phyloP scores from a whole-genome alignment of 176 grass and related monocot species.

The Hsuehochloa calcarea region DNA sequence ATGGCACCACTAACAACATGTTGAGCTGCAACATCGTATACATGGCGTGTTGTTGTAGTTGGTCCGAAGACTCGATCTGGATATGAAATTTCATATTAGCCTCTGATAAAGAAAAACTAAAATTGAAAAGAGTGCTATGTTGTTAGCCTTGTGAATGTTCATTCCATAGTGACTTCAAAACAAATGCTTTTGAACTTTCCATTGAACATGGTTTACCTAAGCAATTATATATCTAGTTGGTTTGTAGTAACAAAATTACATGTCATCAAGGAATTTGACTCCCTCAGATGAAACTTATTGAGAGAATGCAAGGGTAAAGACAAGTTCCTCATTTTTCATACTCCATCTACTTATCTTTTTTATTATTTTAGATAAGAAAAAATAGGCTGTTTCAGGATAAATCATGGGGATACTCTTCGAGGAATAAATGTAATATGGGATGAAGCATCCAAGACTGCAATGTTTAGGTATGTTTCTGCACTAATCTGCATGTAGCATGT shows the following conservation, averaged over 20 bases:
- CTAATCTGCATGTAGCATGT: background rate
- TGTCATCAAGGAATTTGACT: background rate
- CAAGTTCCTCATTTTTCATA: background rate
- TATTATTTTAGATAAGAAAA: background rate
- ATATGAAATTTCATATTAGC: constrained; percentile 30
- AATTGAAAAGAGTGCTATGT: background rate
- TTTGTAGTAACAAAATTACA: too few relatives aligned
- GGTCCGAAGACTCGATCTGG: constrained; percentile 95
- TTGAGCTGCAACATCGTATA: constrained; percentile 99
- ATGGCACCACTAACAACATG: constrained; percentile 91
- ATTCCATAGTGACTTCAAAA: background rate
- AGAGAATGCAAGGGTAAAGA: background rate
- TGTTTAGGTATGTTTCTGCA: background rate
- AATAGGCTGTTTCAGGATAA: background rate
- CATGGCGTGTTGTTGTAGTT: constrained; percentile 99
- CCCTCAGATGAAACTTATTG: background rate
- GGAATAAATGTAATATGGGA: background rate
- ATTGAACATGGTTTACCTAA: background rate
- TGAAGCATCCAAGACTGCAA: background rate
- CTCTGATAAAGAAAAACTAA: constrained; percentile 3
- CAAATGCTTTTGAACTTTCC: background rate
- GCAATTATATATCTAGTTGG: background rate
- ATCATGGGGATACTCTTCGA: background rate
- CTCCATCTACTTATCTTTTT: background rate
- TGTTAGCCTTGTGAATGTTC: background rate